Base-by-base conservation (phyloP, 2,329 filamentous ascomycete species). In the Davidsoniella australis region DNA sequence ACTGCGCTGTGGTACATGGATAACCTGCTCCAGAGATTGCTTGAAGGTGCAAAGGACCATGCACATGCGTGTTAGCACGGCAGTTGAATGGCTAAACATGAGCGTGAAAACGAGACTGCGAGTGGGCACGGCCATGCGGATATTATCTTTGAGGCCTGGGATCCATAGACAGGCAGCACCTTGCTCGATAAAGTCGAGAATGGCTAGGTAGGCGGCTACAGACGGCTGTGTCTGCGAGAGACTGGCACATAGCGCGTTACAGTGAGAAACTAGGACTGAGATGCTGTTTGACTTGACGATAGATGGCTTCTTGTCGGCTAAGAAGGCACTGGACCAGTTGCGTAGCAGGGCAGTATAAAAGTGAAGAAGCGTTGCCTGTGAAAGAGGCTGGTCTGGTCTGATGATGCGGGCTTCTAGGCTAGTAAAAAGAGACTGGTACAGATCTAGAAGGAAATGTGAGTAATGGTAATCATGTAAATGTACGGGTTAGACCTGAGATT, bases 21-120 rank as follows among this genome's bases (percentile, higher is more conserved):
- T 47, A 16, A 38, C 50, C 23, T 66, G 63, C 59, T 89, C 83
- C 57, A 89, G 85, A 0, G 80, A 76, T 20, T 69, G 69, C 61
- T 91, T 91, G 66, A 87, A 89, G 41, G 64, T 66, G 2, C 81
- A 78, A 24, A 93, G 69, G 23, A 87, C 70, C 45, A 71, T 70
- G 59, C 78, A 85, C 33, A 86, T 71, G 5, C 80, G 77, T 5
- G 84, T 83, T 3, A 83, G 66, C 14, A 74, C 74, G 16, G 72
- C 71, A 12, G 78, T 67, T 2, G 77, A 82, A 17, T 70, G 64
- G 51, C 70, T 73, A 61, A 91, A 87, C 54, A 79, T 68, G 38
- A 91, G 67, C 8, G 71, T 71, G 63, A 91, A 91, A 18, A 88
- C 69, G 8, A 85, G 70, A 3, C 73, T 66, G 1, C 78, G 69